Evolutionary conservation across 306 rosid species (phyloP).

Genomic region (Senna tora): DNA sequence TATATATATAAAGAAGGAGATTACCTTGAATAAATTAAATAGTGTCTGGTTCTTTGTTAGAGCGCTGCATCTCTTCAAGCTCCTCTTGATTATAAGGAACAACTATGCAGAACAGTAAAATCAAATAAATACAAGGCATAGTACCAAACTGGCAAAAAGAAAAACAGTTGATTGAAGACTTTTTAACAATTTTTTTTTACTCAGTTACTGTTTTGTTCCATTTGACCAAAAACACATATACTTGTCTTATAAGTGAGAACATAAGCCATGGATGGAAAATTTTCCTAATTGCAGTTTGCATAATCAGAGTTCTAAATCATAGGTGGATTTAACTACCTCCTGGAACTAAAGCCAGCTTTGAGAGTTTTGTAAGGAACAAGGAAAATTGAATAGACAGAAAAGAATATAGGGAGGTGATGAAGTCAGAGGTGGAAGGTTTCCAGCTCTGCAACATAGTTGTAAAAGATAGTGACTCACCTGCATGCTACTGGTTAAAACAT

Average conservation of each 20-base stretch:
- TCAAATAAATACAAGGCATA: slow-evolving; percentile 27
- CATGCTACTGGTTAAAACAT: slow-evolving; percentile 96
- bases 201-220: slow-evolving; percentile 4
- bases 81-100: slow-evolving; percentile 97
- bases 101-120: slow-evolving; percentile 58
- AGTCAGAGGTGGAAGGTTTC: neutral
- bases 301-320: neutral
- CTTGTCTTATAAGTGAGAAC: neutral
- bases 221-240: slow-evolving; percentile 16
- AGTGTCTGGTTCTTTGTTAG: slow-evolving; percentile 97
- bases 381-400: slow-evolving; percentile 22
- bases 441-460: slow-evolving; percentile 4
- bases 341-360: slow-evolving; percentile 5
- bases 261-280: slow-evolving; percentile 8
- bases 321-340: neutral
- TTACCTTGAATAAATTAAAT: slow-evolving; percentile 86
- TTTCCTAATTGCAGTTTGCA: neutral
- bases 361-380: neutral
- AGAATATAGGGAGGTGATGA: slow-evolving; percentile 7
- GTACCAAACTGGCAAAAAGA: slow-evolving; percentile 1
- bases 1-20: slow-evolving; percentile 31
- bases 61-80: slow-evolving; percentile 96
- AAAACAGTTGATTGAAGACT: neutral
- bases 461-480: slow-evolving; percentile 62
- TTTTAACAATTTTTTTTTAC: slow-evolving; percentile 8